Evolutionary conservation across 2,329 filamentous ascomycete species (phyloP), one percentile per base, ranked within the genome.

Genomic region (Calycina marina): DNA sequence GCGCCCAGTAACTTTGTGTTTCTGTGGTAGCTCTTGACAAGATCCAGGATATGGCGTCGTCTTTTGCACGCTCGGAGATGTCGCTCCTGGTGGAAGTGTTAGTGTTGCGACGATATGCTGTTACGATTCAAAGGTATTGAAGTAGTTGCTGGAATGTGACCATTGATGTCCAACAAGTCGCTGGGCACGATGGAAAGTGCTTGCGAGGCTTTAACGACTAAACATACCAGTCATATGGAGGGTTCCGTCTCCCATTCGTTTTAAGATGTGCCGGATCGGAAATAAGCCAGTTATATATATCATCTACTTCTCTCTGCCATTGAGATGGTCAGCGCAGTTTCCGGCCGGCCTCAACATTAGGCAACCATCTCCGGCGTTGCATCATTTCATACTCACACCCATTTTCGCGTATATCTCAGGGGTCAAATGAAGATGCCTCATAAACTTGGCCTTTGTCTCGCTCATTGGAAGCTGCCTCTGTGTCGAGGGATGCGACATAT

Each of bases 171-270:
- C n/a, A n/a, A n/a, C n/a, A n/a, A n/a, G n/a, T n/a, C n/a, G n/a
- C n/a, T n/a, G n/a, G n/a, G n/a, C n/a, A n/a, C n/a, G n/a, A n/a
- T n/a, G n/a, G n/a, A n/a, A n/a, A n/a, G n/a, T n/a, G n/a, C n/a
- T n/a, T n/a, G n/a, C n/a, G n/a, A n/a, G n/a, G n/a, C n/a, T n/a
- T n/a, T n/a, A n/a, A n/a, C n/a, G n/a, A n/a, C n/a, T n/a, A n/a
- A n/a, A n/a, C n/a, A n/a, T n/a, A n/a, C n/a, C 50, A 53, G 28
- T 53, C 50, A 35, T 50, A 53, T 4, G 50, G 50, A 9, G 11
- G 50, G 44, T 11, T 40, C 3, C 41, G 38, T 39, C 46, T 49
- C 41, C 45, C 43, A 20, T 52, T 50, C 20, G 39, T 36, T 35
- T 51, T 53, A 5, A 53, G 35, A 28, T 53, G 49, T 14, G 27